Conservation (phyloP, 2,329 filamentous ascomycete species). For the Cyphellophora attinorum region DNA sequence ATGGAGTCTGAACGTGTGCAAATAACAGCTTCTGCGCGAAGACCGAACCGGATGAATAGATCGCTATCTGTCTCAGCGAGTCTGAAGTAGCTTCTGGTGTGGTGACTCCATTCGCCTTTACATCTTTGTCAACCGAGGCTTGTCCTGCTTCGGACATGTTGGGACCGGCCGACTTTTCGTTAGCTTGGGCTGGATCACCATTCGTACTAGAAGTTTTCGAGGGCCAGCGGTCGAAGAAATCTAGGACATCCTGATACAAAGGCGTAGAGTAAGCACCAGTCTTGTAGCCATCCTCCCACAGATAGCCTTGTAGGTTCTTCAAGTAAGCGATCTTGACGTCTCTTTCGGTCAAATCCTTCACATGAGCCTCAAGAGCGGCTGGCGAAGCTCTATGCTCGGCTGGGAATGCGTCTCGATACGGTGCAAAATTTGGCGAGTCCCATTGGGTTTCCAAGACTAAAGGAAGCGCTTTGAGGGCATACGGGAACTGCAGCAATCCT, state of each 20-base stretch:
- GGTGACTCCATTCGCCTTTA: neutral
- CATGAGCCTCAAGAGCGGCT: conserved; percentile 10
- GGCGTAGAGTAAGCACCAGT: conserved; percentile 11
- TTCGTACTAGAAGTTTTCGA: neutral
- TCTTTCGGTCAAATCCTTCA: conserved; percentile 11
- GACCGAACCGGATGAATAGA: conserved; percentile 15
- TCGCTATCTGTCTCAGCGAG: conserved; percentile 5
- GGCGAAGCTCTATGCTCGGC: conserved; percentile 8
- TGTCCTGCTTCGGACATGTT: neutral
- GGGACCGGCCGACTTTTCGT: neutral
- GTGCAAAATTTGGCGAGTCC: conserved; percentile 9
- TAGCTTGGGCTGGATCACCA: neutral
- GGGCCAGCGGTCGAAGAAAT: conserved; percentile 6
- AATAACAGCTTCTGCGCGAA: conserved; percentile 16
- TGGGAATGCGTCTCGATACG: conserved; percentile 12
- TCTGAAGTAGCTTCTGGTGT: neutral
- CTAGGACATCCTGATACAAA: conserved; percentile 10
- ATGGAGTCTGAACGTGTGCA: conserved; percentile 10
- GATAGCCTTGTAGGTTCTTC: conserved; percentile 16
- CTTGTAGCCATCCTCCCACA: conserved; percentile 15
- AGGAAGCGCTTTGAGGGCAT: conserved; percentile 13
- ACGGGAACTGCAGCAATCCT: conserved; percentile 15
- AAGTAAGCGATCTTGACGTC: conserved; percentile 16
- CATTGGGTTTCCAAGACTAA: conserved; percentile 9
- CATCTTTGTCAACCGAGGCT: neutral